Evolutionary conservation across 306 rosid species (phyloP).

Genomic region (Acacia confusa): DNA sequence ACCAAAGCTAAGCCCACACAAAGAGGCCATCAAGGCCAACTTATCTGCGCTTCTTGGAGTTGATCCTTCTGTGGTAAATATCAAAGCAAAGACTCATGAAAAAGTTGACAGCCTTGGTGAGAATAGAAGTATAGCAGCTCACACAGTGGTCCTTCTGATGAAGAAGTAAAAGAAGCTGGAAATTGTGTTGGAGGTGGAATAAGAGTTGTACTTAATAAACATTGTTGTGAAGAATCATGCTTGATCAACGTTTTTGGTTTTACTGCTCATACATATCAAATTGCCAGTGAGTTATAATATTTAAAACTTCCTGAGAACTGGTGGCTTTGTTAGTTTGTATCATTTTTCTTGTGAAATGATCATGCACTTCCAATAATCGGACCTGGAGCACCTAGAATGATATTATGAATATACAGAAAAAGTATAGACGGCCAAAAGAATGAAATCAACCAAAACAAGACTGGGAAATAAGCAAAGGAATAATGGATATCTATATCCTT

Average conservation of each 20-base stretch:
- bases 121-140: conserved; percentile 95
- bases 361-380: not conserved
- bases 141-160: conserved; percentile 95
- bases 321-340: not conserved
- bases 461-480: not conserved
- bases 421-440: not conserved
- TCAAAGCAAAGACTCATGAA: conserved; percentile 97
- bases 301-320: not conserved
- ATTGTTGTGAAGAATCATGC: not conserved
- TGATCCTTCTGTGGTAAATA: conserved; percentile 81
- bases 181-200: conserved; percentile 4
- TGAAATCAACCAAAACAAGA: not conserved
- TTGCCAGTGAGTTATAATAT: not conserved
- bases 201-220: conserved; percentile 17
- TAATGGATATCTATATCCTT: not conserved
- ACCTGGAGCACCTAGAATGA: not conserved
- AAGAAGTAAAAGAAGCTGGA: conserved; percentile 47
- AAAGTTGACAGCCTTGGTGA: conserved; percentile 98
- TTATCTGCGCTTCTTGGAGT: conserved; percentile 87
- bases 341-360: not conserved
- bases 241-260: conserved; percentile 12
- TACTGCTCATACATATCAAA: not conserved
- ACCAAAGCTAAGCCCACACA: conserved; percentile 94
- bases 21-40: conserved; percentile 84
- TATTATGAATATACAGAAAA: not conserved